A percentile compares a stretch with the other conserved stretches of the same genome.
phyloP scores from a whole-genome alignment of 306 rosid species.

The Fagus crenata region DNA sequence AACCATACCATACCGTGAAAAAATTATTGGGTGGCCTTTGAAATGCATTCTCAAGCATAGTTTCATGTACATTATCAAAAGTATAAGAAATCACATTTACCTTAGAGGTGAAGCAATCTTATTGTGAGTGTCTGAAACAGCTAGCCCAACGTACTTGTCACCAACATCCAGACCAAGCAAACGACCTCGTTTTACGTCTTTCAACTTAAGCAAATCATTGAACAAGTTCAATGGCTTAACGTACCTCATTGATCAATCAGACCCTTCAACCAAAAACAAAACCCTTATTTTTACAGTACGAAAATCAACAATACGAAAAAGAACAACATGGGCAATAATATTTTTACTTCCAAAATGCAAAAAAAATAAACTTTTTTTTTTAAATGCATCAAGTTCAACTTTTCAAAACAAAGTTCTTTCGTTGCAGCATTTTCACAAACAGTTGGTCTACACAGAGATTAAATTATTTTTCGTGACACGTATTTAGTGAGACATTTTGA shows the following conservation, averaged over 20 bases:
- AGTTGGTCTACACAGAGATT: not conserved
- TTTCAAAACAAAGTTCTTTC: not conserved
- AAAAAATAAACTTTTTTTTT: not conserved
- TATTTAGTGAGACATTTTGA: not conserved
- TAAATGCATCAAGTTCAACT: not conserved
- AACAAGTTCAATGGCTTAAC: conserved; percentile 60
- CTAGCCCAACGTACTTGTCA: conserved; percentile 71
- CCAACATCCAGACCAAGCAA: conserved; percentile 89
- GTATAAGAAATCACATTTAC: conserved; percentile 24
- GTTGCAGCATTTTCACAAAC: conserved; percentile 29
- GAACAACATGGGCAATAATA: not conserved
- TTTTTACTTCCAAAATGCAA: not conserved
- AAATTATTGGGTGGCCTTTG: not conserved
- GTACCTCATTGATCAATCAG: conserved; percentile 44
- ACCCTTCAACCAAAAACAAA: not conserved
- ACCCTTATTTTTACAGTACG: not conserved
- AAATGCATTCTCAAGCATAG: not conserved
- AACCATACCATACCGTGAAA: not conserved
- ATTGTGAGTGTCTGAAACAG: conserved; percentile 66
- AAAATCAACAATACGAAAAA: not conserved
- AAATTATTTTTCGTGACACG: not conserved
- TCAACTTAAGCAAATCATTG: conserved; percentile 40
- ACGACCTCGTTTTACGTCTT: conserved; percentile 39
- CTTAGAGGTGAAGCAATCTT: conserved; percentile 66
- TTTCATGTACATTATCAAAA: not conserved